phyloP scores from a whole-genome alignment of 169 alveolate species.

The Plasmodium fragile region DNA sequence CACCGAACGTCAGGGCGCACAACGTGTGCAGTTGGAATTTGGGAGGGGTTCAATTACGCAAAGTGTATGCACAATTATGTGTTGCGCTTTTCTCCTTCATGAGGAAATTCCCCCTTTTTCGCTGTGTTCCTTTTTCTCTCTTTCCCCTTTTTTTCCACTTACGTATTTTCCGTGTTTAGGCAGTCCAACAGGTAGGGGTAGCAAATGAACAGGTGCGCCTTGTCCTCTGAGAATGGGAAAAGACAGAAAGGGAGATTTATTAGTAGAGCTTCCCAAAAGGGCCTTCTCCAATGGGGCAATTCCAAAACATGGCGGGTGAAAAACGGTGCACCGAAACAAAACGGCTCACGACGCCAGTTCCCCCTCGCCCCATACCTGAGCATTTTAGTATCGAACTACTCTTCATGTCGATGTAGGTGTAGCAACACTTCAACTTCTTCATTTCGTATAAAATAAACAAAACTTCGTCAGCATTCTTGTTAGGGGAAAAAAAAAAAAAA shows the following conservation, averaged over 20 bases:
- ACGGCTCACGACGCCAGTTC: neutral
- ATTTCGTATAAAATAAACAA: conserved; percentile 66
- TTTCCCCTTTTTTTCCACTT: conserved; percentile 15
- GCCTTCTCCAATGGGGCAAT: neutral
- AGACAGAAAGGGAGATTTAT: neutral
- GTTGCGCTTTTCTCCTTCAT: neutral
- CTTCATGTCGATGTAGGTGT: conserved; percentile 41
- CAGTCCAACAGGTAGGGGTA: conserved; percentile 69
- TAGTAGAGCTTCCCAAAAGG: neutral
- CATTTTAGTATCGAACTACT: conserved; percentile 30
- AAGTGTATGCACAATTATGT: conserved; percentile 4
- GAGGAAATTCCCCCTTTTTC: neutral
- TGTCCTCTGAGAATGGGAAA: conserved; percentile 34
- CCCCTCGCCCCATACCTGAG: conserved; percentile 6
- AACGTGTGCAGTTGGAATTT: neutral
- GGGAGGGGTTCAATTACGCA: neutral
- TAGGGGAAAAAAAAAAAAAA: neutral
- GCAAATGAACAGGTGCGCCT: conserved; percentile 68
- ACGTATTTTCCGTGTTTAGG: conserved; percentile 71
- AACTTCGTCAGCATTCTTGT: conserved; percentile 52
- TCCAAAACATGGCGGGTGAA: neutral
- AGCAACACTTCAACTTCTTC: conserved; percentile 57
- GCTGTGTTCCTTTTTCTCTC: neutral
- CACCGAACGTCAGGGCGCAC: neutral
- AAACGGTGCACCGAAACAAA: neutral